Evolutionary conservation across 345 rosid genomes (phyloP).

Genomic region (Brassica napus): Da-Ae NC_063452.1:22059001-22059500

Average conservation of each 20-base stretch:
- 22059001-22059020: conserved; percentile 97
- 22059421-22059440: conserved; percentile 95
- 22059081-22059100: conserved; percentile 98
- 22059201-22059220: neutral
- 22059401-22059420: conserved; percentile 92
- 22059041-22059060: conserved; percentile 85
- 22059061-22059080: conserved; percentile 96
- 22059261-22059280: conserved; percentile 84
- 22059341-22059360: conserved; percentile 78
- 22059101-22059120: conserved; percentile 98
- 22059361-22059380: conserved; percentile 70
- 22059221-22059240: conserved; percentile 72
- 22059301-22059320: conserved; percentile 97
- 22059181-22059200: neutral
- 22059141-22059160: conserved; percentile 13
- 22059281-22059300: conserved; percentile 97
- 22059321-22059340: conserved; percentile 90
- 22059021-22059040: conserved; percentile 94
- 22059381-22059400: conserved; percentile 68
- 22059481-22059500: conserved; percentile 80
- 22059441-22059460: conserved; percentile 86
- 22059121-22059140: conserved; percentile 89
- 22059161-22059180: neutral
- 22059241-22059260: conserved; percentile 78
- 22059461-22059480: conserved; percentile 91